Conservation (phyloP, 1,139 yeast species). For the Geotrichum macrosporum region DNA sequence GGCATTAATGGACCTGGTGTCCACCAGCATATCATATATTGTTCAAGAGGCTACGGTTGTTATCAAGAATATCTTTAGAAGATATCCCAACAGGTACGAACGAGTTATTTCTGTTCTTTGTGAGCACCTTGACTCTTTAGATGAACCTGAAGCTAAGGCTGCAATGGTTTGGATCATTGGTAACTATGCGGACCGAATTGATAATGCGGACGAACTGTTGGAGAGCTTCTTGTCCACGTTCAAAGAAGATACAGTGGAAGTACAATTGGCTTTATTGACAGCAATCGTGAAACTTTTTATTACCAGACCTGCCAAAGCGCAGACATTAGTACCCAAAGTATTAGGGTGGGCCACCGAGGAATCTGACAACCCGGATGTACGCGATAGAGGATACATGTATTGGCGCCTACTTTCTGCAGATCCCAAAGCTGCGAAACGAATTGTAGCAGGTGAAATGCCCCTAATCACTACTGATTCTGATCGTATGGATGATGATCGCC, state of each 20-base stretch:
- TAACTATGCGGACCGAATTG: conserved; percentile 55
- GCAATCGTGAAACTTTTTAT: conserved; percentile 70
- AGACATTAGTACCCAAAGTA: conserved; percentile 53
- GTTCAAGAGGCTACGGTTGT: conserved; percentile 79
- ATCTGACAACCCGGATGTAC: conserved; percentile 69
- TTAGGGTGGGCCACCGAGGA: conserved; percentile 74
- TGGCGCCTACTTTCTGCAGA: conserved; percentile 69
- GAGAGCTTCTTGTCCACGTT: conserved; percentile 47
- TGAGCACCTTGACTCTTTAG: conserved; percentile 46
- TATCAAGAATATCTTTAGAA: conserved; percentile 67
- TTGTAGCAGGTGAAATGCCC: conserved; percentile 61
- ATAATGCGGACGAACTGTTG: conserved; percentile 47
- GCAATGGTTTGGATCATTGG: conserved; percentile 85
- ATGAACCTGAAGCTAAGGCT: conserved; percentile 74
- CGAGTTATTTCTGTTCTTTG: conserved; percentile 45
- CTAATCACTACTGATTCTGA: conserved; percentile 65
- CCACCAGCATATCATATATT: conserved; percentile 67
- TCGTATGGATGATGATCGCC: conserved; percentile 59
- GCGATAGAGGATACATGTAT: conserved; percentile 82
- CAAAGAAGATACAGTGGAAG: conserved; percentile 62
- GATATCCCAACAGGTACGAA: conserved; percentile 57
- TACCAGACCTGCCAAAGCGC: conserved; percentile 53
- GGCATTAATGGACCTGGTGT: conserved; percentile 54
- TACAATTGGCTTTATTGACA: conserved; percentile 68
- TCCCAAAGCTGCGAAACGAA: conserved; percentile 44